Conservation (phyloP, 1,139 yeast species). For the Hyphopichia fennica region DNA sequence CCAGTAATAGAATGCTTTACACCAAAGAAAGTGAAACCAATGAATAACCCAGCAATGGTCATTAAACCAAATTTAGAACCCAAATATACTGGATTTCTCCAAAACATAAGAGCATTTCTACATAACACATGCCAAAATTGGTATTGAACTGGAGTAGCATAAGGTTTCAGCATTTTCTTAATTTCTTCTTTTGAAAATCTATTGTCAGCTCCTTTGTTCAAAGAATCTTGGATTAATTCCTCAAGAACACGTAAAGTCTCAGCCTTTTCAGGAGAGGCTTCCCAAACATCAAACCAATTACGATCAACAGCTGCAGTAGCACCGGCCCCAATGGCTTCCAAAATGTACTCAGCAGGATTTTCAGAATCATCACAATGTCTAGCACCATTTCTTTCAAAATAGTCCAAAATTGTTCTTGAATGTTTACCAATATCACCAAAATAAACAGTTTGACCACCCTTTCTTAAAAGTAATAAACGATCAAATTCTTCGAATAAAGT, state of each 20-base stretch:
- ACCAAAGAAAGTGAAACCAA: conserved; percentile 46
- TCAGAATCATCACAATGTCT: conserved; percentile 44
- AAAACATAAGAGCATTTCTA: conserved; percentile 34
- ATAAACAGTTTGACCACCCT: conserved; percentile 61
- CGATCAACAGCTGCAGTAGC: conserved; percentile 35
- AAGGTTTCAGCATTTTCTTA: conserved; percentile 20
- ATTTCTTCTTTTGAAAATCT: conserved; percentile 4
- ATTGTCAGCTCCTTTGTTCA: conserved; percentile 23
- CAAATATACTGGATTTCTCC: conserved; percentile 45
- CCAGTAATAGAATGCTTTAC: conserved; percentile 36
- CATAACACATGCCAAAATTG: conserved; percentile 24
- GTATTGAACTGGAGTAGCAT: conserved; percentile 26
- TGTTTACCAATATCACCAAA: conserved; percentile 64
- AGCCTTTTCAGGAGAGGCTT: conserved; percentile 25
- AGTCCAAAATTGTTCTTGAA: conserved; percentile 48
- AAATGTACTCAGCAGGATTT: conserved; percentile 60
- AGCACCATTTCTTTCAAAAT: conserved; percentile 59
- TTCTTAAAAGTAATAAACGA: conserved; percentile 37
- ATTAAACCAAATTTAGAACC: conserved; percentile 41
- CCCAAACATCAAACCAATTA: conserved; percentile 35
- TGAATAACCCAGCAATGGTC: conserved; percentile 40
- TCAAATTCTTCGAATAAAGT: conserved; percentile 36
- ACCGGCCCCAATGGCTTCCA: conserved; percentile 50
- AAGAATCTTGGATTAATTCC: conserved; percentile 26
- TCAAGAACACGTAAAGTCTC: conserved; percentile 22